These are phyloP conservation scores for Epichloe scottii DNA, from an alignment of 2,329 filamentous ascomycete genomes.

Conservation along the genomic window DNA sequence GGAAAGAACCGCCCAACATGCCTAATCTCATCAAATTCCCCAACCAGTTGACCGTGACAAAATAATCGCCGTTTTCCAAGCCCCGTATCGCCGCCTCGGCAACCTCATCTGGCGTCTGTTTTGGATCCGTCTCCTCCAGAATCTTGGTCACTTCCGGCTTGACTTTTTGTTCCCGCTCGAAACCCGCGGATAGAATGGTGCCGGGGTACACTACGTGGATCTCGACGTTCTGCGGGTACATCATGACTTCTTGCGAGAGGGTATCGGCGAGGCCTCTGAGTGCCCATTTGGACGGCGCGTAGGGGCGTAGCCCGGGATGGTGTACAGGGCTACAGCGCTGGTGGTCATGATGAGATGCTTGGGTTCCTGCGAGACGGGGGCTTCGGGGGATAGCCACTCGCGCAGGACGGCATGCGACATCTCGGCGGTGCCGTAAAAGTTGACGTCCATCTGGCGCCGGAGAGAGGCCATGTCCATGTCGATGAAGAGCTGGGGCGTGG, in stretches of 20 bases:
- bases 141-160: slow-evolving; percentile 73
- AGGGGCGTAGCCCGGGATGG: slow-evolving; percentile 72
- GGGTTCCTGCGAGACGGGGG: slow-evolving; percentile 32
- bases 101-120: slow-evolving; percentile 66
- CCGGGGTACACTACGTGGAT: slow-evolving; percentile 77
- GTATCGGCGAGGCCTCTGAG: slow-evolving; percentile 73
- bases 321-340: slow-evolving; percentile 61
- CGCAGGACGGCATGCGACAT: slow-evolving; percentile 70
- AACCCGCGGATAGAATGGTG: slow-evolving; percentile 66
- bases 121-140: slow-evolving; percentile 71
- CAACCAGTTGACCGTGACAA: slow-evolving; percentile 64
- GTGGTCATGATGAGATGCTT: slow-evolving; percentile 83
- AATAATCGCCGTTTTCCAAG: slow-evolving; percentile 68
- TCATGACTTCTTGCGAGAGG: slow-evolving; percentile 67
- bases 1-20: slow-evolving; percentile 38
- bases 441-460: slow-evolving; percentile 76
- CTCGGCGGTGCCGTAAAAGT: slow-evolving; percentile 80
- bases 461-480: slow-evolving; percentile 57
- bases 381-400: slow-evolving; percentile 53
- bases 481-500: slow-evolving; percentile 63
- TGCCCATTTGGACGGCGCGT: slow-evolving; percentile 75
- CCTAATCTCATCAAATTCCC: slow-evolving; percentile 59
- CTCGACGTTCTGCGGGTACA: slow-evolving; percentile 75
- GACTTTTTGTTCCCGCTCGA: slow-evolving; percentile 59
- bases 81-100: slow-evolving; percentile 57